Base-by-base conservation (phyloP, 1,284 basidiomycete genomes). In the Cystobasidium sp. region DNA sequence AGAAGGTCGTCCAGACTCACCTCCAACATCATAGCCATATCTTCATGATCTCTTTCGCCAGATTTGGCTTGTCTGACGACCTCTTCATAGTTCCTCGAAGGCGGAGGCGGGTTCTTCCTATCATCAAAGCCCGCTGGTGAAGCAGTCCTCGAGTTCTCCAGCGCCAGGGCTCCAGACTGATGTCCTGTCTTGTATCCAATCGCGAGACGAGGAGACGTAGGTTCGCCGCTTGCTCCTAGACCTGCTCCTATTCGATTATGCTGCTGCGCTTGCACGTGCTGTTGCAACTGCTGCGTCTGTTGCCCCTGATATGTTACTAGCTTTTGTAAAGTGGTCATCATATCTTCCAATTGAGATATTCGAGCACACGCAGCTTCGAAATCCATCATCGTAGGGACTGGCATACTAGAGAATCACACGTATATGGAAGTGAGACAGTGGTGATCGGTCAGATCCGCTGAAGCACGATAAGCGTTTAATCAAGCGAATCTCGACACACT, bases 11-110 rank as follows among this genome's bases (percentile, higher is more conserved):
- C 14, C 7, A 18, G 8, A n/a, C 64, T 16, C 22, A 66, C 64
- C 64, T 76, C 75, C 4, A 76, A 59, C 65, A 76, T 67, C 61
- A 76, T 67, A 24, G 75, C 71, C 51, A 76, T 66, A 41, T 63
- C 72, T 51, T 76, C 75, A 39, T 74, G 70, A 20, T 73, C 70
- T 61, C 58, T 53, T 22, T 73, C 70, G 18, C 49, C 64, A 22
- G 24, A n/a, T 37, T 66, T 66, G 14, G 64, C 14, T 16, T 39
- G 49, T 20, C 46, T 51, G 20, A 37, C 49, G 31, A 47, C 51
- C 16, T 66, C 64, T 53, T 66, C 64, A 20, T 39, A 66, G n/a
- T 53, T 66, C 22, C 64, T 51, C 6, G 44, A 66, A 5, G 64
- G 64, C 31, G 61, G 61, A 6, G 64, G 10, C 5, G 64, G 41